Conservation (phyloP, 306 rosid genomes). For the Cicer chorassanicum region DNA sequence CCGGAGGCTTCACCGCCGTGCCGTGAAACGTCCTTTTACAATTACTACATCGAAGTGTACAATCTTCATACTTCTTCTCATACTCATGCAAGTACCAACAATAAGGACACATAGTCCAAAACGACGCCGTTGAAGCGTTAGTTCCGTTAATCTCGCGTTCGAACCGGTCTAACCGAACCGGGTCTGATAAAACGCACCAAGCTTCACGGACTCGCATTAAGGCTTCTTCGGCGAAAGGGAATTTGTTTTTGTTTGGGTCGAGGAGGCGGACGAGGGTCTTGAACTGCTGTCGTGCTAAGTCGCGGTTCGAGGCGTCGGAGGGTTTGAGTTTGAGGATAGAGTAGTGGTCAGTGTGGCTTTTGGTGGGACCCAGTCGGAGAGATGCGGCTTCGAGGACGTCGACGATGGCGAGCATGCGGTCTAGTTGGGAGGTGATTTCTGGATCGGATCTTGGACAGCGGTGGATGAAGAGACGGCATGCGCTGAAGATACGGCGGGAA, state of each 20-base stretch:
- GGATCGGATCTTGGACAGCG: constrained; percentile 49
- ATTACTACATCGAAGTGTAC: constrained; percentile 60
- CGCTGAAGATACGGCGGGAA: constrained; percentile 42
- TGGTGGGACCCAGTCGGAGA: background rate
- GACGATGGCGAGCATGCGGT: constrained; percentile 54
- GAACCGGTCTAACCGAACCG: constrained; percentile 33
- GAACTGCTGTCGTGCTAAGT: constrained; percentile 47
- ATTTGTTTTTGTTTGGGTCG: constrained; percentile 49
- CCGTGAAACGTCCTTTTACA: constrained; percentile 71
- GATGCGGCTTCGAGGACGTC: constrained; percentile 51
- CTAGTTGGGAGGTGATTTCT: background rate
- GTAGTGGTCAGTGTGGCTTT: constrained; percentile 50
- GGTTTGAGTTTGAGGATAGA: constrained; percentile 54
- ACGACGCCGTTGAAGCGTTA: background rate
- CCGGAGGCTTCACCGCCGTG: constrained; percentile 57
- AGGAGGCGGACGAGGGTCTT: constrained; percentile 51
- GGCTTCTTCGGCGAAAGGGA: constrained; percentile 52
- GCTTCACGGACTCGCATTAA: constrained; percentile 54
- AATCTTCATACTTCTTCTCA: constrained; percentile 56
- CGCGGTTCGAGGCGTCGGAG: constrained; percentile 36
- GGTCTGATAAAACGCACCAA: constrained; percentile 59
- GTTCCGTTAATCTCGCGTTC: constrained; percentile 20
- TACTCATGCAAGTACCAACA: constrained; percentile 68
- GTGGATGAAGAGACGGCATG: constrained; percentile 43
- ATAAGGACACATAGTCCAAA: constrained; percentile 86